A percentile compares a stretch with the other conserved stretches of the same genome.
phyloP scores from a whole-genome alignment of 805 yeast genomes.

The Myxozyma geophila region DNA sequence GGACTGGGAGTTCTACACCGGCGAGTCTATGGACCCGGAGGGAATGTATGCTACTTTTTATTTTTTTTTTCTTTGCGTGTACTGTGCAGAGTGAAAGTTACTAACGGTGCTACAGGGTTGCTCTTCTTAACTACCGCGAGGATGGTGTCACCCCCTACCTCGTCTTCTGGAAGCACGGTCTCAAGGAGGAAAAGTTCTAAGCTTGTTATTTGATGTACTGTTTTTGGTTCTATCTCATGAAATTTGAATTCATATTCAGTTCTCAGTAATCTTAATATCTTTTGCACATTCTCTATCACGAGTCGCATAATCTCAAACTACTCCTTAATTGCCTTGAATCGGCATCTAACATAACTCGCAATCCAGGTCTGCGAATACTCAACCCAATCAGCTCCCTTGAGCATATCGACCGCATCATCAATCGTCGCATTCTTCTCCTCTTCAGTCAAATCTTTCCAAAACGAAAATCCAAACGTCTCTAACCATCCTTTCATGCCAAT shows the following conservation, averaged over 20 bases:
- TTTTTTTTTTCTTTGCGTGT: no score
- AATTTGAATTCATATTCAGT: background rate
- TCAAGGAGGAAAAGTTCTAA: conserved; percentile 86
- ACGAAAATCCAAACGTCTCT: conserved; percentile 40
- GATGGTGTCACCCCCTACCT: conserved; percentile 98
- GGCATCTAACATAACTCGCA: conserved; percentile 36
- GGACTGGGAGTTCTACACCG: conserved; percentile 99
- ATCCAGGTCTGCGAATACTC: conserved; percentile 31
- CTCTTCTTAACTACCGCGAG: conserved; percentile 99
- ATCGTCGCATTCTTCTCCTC: conserved; percentile 26
- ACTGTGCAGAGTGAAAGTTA: background rate
- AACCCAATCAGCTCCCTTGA: conserved; percentile 25
- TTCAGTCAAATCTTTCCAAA: conserved; percentile 30
- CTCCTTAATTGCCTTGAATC: conserved; percentile 35
- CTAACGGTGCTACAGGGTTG: conserved; percentile 49
- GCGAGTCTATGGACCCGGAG: conserved; percentile 99
- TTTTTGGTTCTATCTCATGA: background rate
- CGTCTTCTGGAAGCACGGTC: conserved; percentile 99
- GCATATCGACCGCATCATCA: conserved; percentile 29
- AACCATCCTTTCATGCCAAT: conserved; percentile 39
- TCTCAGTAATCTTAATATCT: background rate
- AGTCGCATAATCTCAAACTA: background rate
- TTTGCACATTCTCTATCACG: background rate
- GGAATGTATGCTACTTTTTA: conserved; percentile 61
- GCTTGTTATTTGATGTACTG: background rate